phyloP scores from a whole-genome alignment of 2,329 filamentous ascomycete species.

The Colletotrichum destructivum region DNA sequence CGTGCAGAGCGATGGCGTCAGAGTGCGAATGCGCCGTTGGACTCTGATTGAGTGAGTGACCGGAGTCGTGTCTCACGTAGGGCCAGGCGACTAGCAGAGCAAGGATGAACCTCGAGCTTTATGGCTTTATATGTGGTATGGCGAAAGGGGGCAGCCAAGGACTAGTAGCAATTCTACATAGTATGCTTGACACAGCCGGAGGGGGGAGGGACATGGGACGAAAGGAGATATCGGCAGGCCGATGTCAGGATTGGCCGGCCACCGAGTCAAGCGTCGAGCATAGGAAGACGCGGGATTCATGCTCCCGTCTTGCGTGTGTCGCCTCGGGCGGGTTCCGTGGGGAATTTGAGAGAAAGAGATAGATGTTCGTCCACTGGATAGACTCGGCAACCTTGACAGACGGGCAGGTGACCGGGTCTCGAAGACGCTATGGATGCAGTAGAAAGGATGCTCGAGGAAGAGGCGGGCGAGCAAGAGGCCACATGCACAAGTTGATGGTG shows the following conservation, averaged over 20 bases:
- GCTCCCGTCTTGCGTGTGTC: slow-evolving; percentile 8
- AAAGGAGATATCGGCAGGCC: slow-evolving; percentile 14
- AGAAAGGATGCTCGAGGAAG: background rate
- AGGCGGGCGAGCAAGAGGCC: slow-evolving; percentile 3
- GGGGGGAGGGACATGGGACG: slow-evolving; percentile 17
- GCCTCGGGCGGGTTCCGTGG: slow-evolving; percentile 39
- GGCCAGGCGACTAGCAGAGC: slow-evolving; percentile 26
- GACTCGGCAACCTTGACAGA: slow-evolving; percentile 1
- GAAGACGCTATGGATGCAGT: background rate
- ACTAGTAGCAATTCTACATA: background rate
- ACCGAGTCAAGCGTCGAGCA: slow-evolving; percentile 32
- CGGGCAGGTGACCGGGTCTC: slow-evolving; percentile 26
- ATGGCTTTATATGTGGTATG: background rate
- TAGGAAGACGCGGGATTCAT: slow-evolving; percentile 10
- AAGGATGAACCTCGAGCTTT: slow-evolving; percentile 39
- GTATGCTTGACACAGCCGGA: background rate
- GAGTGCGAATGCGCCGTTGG: slow-evolving; percentile 26
- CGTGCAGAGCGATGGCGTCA: slow-evolving; percentile 40
- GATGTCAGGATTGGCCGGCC: slow-evolving; percentile 13
- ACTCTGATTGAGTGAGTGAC: slow-evolving; percentile 28
- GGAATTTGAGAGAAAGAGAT: background rate
- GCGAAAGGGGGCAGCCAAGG: slow-evolving; percentile 1
- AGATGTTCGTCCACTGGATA: slow-evolving; percentile 17
- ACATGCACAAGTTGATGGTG: slow-evolving; percentile 9
- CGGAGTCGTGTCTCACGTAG: slow-evolving; percentile 34